phyloP scores from a whole-genome alignment of 345 rosid species.

The Arabidopsis arenosa region DNA sequence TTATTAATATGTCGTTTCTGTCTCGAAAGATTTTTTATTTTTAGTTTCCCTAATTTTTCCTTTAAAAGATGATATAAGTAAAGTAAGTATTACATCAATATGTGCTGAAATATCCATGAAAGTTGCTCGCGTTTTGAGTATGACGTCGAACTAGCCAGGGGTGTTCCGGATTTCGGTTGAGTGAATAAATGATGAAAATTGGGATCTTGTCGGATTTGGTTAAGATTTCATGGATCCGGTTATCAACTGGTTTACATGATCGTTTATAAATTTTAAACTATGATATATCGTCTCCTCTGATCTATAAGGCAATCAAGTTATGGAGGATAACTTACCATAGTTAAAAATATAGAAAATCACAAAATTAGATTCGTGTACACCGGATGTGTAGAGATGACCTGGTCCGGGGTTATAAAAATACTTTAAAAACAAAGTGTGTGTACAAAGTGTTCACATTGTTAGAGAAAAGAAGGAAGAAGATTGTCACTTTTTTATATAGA shows the following conservation, averaged over 20 bases:
- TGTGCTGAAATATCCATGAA: not conserved
- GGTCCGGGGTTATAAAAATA: not conserved
- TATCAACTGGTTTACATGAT: slow-evolving; percentile 3
- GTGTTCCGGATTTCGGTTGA: not conserved
- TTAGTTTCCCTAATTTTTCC: not conserved
- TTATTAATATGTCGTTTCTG: not conserved
- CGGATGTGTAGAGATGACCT: not conserved
- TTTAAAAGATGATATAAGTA: not conserved
- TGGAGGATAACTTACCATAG: not conserved
- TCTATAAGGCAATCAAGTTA: not conserved
- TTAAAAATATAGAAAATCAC: not conserved
- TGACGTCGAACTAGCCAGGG: too few relatives aligned
- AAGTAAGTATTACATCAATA: not conserved
- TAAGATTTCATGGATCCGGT: slow-evolving; percentile 6
- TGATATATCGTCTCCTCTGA: too few relatives aligned
- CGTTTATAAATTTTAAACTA: not conserved
- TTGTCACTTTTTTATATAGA: slow-evolving; percentile 6
- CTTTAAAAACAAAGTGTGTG: not conserved
- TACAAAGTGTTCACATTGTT: not conserved
- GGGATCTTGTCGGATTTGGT: not conserved
- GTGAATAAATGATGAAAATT: not conserved
- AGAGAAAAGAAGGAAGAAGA: not conserved
- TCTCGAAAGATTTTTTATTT: not conserved
- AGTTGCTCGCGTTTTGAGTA: not conserved
- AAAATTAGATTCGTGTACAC: not conserved